Evolutionary conservation across 441 rosid genomes (phyloP).

Genomic region (Brassica hybrid): DNA sequence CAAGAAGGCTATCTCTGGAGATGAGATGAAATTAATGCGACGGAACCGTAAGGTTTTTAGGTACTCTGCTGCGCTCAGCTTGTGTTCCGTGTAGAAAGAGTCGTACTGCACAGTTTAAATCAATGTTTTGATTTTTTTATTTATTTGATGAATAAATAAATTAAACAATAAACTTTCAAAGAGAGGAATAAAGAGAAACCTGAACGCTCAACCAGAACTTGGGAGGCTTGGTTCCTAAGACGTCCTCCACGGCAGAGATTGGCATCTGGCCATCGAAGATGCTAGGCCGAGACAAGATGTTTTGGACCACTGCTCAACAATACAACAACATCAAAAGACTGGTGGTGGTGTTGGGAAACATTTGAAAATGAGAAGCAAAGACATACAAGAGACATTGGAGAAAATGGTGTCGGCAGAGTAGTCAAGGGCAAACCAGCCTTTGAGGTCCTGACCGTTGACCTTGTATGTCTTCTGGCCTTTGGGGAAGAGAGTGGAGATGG

Average conservation of each 20-base stretch:
- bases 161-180: neutral
- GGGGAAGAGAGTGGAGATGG: conserved; percentile 50
- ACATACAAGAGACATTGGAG: conserved; percentile 59
- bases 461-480: conserved; percentile 50
- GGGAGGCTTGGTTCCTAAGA: conserved; percentile 39
- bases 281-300: conserved; percentile 55
- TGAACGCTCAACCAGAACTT: conserved; percentile 80
- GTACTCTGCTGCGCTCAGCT: conserved; percentile 2
- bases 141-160: neutral
- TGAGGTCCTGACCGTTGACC: conserved; percentile 62
- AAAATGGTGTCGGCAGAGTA: conserved; percentile 48
- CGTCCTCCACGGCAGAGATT: conserved; percentile 60
- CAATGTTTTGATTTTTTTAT: neutral
- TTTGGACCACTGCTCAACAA: conserved; percentile 63
- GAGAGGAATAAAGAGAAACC: conserved; percentile 43
- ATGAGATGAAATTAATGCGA: conserved; percentile 1
- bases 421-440: conserved; percentile 81
- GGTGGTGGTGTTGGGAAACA: neutral
- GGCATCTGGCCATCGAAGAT: conserved; percentile 54
- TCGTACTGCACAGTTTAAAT: conserved; percentile 57
- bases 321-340: conserved; percentile 5
- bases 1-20: neutral
- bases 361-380: neutral
- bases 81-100: conserved; percentile 63
- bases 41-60: neutral